These are phyloP conservation scores for Tilletia caries DNA, from an alignment of 1,284 basidiomycete species.

Conservation along the genomic window DNA sequence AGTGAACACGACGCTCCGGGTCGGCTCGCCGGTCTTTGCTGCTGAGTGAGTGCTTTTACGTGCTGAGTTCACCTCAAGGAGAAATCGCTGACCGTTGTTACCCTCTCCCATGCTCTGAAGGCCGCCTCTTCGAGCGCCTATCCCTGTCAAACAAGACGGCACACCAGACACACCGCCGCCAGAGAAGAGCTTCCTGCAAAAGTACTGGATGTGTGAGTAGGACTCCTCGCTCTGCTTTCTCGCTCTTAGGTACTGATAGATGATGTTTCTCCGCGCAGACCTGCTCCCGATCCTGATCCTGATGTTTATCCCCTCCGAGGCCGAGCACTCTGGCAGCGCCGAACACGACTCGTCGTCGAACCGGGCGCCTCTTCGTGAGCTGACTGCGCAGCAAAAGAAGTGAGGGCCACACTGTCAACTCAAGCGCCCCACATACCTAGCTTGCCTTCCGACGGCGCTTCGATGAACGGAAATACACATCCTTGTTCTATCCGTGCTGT, in stretches of 20 bases:
- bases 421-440: no score
- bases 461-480: no score
- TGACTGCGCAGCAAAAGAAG: conserved; percentile 1
- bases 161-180: conserved; percentile 18
- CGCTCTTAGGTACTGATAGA: not conserved
- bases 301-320: conserved; percentile 8
- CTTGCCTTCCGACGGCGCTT: no score
- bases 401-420: not conserved
- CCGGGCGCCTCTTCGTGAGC: conserved; percentile 1
- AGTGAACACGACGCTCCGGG: not conserved
- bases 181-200: conserved; percentile 33
- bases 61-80: not conserved
- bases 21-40: not conserved
- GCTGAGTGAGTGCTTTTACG: conserved; percentile 2
- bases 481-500: no score
- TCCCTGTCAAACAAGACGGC: conserved; percentile 30
- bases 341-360: conserved; percentile 14
- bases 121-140: conserved; percentile 5
- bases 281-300: conserved; percentile 3
- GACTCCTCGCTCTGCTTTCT: not conserved
- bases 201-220: conserved; percentile 37
- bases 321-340: conserved; percentile 9
- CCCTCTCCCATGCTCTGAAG: not conserved
- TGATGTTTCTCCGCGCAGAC: not conserved
- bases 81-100: not conserved